phyloP scores from a whole-genome alignment of 371 early-diverging fungal genomes.

The Mucor racemosus region DNA sequence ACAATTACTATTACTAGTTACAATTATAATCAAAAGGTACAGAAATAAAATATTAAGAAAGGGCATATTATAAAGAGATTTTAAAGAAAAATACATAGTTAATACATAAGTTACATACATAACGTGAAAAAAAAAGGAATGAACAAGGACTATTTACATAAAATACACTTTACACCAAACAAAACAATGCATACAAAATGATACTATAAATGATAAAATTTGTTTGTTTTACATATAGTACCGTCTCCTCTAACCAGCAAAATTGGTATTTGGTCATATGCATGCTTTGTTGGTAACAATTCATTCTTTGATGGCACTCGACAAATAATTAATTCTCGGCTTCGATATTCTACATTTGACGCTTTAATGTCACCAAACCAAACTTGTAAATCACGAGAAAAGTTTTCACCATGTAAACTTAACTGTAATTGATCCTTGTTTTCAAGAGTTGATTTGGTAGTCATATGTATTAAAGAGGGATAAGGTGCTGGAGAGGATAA shows the following conservation, averaged over 20 bases:
- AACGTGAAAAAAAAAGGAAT: background rate
- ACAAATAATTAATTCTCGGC: slow-evolving; percentile 42
- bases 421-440: slow-evolving; percentile 10
- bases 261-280: slow-evolving; percentile 38
- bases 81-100: background rate
- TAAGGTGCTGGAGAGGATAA: slow-evolving; percentile 22
- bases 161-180: background rate
- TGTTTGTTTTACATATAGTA: slow-evolving; percentile 48
- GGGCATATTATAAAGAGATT: background rate
- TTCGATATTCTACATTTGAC: slow-evolving; percentile 38
- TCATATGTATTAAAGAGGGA: slow-evolving; percentile 15
- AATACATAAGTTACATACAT: slow-evolving; percentile 4
- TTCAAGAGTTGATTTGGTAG: slow-evolving; percentile 4
- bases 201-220: slow-evolving; percentile 29
- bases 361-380: slow-evolving; percentile 66
- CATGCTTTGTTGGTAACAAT: slow-evolving; percentile 29
- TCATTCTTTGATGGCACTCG: slow-evolving; percentile 39
- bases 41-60: background rate
- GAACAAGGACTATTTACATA: background rate
- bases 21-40: background rate
- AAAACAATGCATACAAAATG: background rate
- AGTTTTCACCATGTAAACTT: slow-evolving; percentile 59
- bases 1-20: too few species aligned
- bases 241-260: slow-evolving; percentile 48
- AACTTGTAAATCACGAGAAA: slow-evolving; percentile 69